These are phyloP conservation scores for Verbascum thapsus DNA, from an alignment of 257 asterid species.

Conservation along the genomic window DNA sequence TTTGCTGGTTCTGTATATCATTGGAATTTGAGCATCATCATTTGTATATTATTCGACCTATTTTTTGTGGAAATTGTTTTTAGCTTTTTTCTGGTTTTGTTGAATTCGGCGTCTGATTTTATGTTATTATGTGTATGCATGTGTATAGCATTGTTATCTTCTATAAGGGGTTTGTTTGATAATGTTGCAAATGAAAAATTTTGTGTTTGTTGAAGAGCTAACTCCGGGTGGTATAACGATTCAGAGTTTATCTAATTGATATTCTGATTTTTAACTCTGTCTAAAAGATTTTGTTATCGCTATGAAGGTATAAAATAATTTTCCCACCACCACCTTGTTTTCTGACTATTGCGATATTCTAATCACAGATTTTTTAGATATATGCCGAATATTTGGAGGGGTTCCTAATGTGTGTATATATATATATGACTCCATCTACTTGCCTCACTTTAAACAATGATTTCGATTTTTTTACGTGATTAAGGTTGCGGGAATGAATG, in stretches of 20 bases:
- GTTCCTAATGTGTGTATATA: background rate
- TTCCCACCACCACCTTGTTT: constrained; percentile 1
- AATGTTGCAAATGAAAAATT: background rate
- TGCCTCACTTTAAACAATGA: background rate
- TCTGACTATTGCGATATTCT: background rate
- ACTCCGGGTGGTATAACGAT: constrained; percentile 13
- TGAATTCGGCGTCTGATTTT: background rate
- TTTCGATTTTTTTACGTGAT: constrained; percentile 17
- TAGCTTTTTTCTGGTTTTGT: background rate
- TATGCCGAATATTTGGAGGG: background rate
- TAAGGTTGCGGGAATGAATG: constrained; percentile 57
- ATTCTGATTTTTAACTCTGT: constrained; percentile 4
- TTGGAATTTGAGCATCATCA: constrained; percentile 1
- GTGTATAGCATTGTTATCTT: background rate
- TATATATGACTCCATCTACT: background rate
- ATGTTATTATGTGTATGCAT: background rate
- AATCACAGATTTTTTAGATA: background rate
- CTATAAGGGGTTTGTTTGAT: background rate
- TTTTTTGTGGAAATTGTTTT: background rate
- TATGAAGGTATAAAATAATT: background rate
- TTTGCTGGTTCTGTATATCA: constrained; percentile 10
- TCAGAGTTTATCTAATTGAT: background rate
- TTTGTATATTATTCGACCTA: background rate
- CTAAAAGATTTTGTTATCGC: background rate
- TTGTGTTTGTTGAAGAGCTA: constrained; percentile 9